Base-by-base conservation (phyloP, 257 asterid species). In the Cynanchum wilfordii region DNA sequence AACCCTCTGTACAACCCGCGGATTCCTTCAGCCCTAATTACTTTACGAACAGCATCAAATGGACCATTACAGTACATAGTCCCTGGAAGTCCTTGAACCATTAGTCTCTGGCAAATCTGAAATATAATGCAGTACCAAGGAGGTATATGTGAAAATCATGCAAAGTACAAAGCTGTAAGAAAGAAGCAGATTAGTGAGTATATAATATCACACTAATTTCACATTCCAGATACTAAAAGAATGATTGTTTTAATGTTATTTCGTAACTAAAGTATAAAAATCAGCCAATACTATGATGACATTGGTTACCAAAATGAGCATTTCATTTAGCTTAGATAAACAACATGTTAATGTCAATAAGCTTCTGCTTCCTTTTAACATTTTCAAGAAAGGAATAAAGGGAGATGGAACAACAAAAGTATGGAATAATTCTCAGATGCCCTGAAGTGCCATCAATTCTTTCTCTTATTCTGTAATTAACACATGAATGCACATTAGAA, bases 81-180 rank as follows among this genome's bases (percentile, higher is more conserved):
- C 77, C 98, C 96, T 6, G 91, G 96, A 69, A 91, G 84, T 67
- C 98, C 98, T 84, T 94, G 98, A 82, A 89, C 97, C 98, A 91
- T 94, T 62, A 91, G 79, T 77, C 97, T 86, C 86, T 93, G 98
- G 87, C 94, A 86, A 22, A 85, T 79, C 96, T 89, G 84, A 40
- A 66, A 72, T 33, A 33, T n/a, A n/a, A n/a, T n/a, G 47, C 20
- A 59, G 42, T 10, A 47, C 22, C 68, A 42, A 16, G n/a, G n/a
- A 20, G 25, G 59, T 19, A 54, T 20, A 55, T 55, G 62, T 9
- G 62, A 55, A n/a, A 55, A 55, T 55, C 15, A 55, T 58, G 65
- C 19, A 10, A 25, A 24, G 38, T 5, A 29, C 1, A 60, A 60
- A 60, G 67, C 67, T 29, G 45, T 29, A 30, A 7, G n/a, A 60